Conservation (phyloP, 1,284 basidiomycete genomes). For the Sanghuangporus sanghuang region DNA sequence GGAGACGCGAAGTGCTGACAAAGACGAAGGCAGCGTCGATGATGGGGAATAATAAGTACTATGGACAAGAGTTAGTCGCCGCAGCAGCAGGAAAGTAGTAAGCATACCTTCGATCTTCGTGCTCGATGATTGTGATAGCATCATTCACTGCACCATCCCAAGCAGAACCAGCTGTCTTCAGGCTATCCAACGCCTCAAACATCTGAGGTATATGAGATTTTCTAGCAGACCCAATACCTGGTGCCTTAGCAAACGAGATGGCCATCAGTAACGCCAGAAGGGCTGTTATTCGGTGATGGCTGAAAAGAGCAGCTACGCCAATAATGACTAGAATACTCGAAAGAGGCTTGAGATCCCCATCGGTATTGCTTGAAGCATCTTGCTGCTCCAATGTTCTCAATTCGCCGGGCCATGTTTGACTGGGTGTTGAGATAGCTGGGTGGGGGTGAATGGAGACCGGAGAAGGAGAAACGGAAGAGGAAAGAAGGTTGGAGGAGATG, state of each 20-base stretch:
- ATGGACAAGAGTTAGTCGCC: conserved; percentile 9
- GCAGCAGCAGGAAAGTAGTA: conserved; percentile 13
- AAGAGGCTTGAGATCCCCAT: conserved; percentile 13
- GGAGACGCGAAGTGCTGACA: conserved; percentile 58
- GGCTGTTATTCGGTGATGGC: conserved; percentile 8
- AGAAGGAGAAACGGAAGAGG: conserved; percentile 36
- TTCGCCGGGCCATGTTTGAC: conserved; percentile 40
- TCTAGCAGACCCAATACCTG: conserved; percentile 1
- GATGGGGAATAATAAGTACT: conserved; percentile 12
- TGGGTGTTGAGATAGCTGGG: conserved; percentile 26
- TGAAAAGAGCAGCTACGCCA: conserved; percentile 12
- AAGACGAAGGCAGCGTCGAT: conserved; percentile 39
- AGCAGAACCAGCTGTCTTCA: conserved; percentile 56
- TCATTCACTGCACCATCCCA: conserved; percentile 73
- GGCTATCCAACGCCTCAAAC: conserved; percentile 54
- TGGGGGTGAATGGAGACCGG: conserved; percentile 27
- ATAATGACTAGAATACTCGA: conserved; percentile 15
- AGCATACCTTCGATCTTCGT: conserved; percentile 59
- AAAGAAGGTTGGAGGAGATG: conserved; percentile 75
- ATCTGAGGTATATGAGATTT: conserved; percentile 36
- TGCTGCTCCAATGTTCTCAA: conserved; percentile 23
- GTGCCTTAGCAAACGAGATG: conserved; percentile 5
- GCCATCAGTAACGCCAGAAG: conserved; percentile 12
- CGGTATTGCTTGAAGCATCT: conserved; percentile 8
- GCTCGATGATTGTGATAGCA: conserved; percentile 57